Evolutionary conservation across 352 stramenopile species (phyloP).

Genomic region (Phytophthora colocasiae): DNA sequence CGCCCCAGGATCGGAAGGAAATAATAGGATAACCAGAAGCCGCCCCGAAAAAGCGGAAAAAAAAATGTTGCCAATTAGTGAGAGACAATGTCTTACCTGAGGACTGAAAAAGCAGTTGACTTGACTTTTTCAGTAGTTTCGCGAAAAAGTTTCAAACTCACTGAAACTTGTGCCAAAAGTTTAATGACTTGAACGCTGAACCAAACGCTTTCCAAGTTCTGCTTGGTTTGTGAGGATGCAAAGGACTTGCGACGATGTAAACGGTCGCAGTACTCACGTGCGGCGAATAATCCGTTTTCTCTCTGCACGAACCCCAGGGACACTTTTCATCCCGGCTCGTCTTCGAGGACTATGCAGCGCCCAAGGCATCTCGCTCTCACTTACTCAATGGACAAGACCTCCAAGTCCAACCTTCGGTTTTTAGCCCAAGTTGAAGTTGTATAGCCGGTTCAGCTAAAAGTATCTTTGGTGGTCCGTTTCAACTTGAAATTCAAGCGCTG

Average conservation of each 20-base stretch:
- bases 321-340: slow-evolving; percentile 21
- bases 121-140: slow-evolving; percentile 8
- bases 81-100: slow-evolving; percentile 17
- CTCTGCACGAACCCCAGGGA: slow-evolving; percentile 7
- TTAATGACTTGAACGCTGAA: neutral
- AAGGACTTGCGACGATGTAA: slow-evolving; percentile 23
- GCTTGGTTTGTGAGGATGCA: slow-evolving; percentile 4
- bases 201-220: neutral
- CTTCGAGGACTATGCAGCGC: slow-evolving; percentile 8
- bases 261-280: slow-evolving; percentile 14
- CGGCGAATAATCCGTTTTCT: slow-evolving; percentile 41
- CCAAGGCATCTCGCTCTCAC: slow-evolving; percentile 11
- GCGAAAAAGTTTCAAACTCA: slow-evolving; percentile 4
- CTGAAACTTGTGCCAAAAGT: neutral
- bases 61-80: slow-evolving; percentile 18
- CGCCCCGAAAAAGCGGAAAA: slow-evolving; percentile 31
- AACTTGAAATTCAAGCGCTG: no score
- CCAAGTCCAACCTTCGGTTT: slow-evolving; percentile 4
- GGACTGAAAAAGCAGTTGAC: slow-evolving; percentile 7
- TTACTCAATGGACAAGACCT: neutral
- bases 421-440: slow-evolving; percentile 39
- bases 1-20: slow-evolving; percentile 22
- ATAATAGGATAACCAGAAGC: slow-evolving; percentile 23
- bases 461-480: slow-evolving; percentile 33
- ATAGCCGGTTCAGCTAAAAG: slow-evolving; percentile 24